Conservation (phyloP, 1,284 basidiomycete species). For the Entoloma clypeatum region DNA sequence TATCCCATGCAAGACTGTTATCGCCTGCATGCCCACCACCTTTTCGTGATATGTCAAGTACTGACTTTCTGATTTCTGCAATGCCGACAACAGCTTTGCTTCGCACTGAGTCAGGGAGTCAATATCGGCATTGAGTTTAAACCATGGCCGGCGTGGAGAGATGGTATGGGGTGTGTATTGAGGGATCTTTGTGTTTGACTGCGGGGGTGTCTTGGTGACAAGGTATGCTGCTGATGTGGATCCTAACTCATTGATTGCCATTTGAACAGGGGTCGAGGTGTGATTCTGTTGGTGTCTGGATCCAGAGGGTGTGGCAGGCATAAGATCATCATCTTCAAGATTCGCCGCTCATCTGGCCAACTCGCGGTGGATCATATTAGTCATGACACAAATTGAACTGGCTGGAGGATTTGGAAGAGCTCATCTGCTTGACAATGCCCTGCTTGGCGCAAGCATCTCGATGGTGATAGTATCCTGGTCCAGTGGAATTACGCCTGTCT, state of each 20-base stretch:
- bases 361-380: neutral
- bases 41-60: neutral
- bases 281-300: no score
- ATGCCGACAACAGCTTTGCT: constrained; percentile 1
- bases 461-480: constrained; percentile 28
- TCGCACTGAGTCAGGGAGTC: constrained; percentile 1
- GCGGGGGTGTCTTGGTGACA: no score
- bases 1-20: constrained; percentile 12
- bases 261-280: neutral
- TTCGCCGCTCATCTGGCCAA: no score
- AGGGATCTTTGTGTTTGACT: constrained; percentile 1
- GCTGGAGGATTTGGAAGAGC: no score
- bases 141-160: constrained; percentile 1
- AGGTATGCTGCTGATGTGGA: constrained; percentile 3
- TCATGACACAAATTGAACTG: no score
- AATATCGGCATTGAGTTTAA: neutral
- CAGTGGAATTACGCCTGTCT: constrained; percentile 34
- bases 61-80: constrained; percentile 3
- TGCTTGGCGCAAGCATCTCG: constrained; percentile 26
- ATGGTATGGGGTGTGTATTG: neutral
- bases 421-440: constrained; percentile 15
- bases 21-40: constrained; percentile 11
- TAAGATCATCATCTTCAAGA: no score
- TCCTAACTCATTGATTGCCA: neutral
- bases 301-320: no score